phyloP scores from a whole-genome alignment of 257 asterid species.

The Nicotiana otophora region DNA sequence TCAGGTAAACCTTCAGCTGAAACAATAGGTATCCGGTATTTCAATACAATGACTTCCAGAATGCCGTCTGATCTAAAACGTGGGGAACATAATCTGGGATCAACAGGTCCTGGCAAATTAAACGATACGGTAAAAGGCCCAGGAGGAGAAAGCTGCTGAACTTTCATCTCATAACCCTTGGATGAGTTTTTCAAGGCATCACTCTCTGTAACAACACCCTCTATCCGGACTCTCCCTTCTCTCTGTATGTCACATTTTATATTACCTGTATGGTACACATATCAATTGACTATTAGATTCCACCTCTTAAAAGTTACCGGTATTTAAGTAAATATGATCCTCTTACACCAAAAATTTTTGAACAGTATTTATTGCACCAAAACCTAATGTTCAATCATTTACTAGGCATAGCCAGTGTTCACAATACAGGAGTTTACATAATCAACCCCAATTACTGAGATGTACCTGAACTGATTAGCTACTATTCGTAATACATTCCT shows the following conservation, averaged over 20 bases:
- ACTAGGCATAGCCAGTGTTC: neutral
- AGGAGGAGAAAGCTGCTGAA: constrained; percentile 41
- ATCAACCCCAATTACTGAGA: neutral
- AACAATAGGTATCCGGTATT: constrained; percentile 25
- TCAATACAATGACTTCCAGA: constrained; percentile 28
- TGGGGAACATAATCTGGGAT: constrained; percentile 32
- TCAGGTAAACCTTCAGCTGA: constrained; percentile 30
- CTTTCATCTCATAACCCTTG: constrained; percentile 26
- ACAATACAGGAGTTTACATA: neutral
- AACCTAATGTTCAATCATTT: neutral
- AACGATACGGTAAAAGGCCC: constrained; percentile 43
- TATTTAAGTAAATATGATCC: neutral
- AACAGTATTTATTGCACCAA: too few relatives aligned
- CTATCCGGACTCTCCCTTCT: constrained; percentile 36
- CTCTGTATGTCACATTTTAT: constrained; percentile 29
- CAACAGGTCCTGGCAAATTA: constrained; percentile 48
- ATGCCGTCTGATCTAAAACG: constrained; percentile 33
- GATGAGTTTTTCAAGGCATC: constrained; percentile 23
- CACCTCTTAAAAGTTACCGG: neutral
- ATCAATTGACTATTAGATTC: neutral
- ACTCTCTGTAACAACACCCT: constrained; percentile 31
- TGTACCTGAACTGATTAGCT: too few relatives aligned
- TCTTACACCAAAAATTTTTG: too few relatives aligned
- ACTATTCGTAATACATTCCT: too few relatives aligned
- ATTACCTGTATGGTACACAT: constrained; percentile 17